phyloP scores from a whole-genome alignment of 1,139 yeast genomes.

The Candida glucosophila region DNA sequence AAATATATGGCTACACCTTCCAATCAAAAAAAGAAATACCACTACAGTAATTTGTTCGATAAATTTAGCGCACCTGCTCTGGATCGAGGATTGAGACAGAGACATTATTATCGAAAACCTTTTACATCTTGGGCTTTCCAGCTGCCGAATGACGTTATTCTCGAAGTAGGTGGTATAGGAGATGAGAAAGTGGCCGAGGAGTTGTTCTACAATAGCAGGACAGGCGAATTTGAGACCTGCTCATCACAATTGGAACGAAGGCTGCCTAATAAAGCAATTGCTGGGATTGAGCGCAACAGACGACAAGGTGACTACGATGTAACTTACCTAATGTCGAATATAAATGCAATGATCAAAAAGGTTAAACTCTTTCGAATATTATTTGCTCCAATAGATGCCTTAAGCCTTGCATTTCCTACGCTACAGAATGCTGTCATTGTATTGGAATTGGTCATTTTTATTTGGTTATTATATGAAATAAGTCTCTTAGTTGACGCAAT shows the following conservation, averaged over 20 bases:
- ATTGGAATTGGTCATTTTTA: constrained; percentile 29
- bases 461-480: constrained; percentile 37
- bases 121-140: too few species aligned
- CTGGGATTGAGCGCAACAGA: neutral
- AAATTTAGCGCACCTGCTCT: too few species aligned
- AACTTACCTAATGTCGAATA: constrained; percentile 17
- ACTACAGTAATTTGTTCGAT: too few species aligned
- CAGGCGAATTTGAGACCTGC: constrained; percentile 29
- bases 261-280: neutral
- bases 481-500: constrained; percentile 36
- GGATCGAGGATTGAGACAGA: too few species aligned
- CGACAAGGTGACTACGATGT: constrained; percentile 8
- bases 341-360: constrained; percentile 26
- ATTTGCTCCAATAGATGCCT: constrained; percentile 37
- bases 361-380: constrained; percentile 29
- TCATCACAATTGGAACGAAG: constrained; percentile 16
- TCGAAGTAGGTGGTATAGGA: constrained; percentile 24
- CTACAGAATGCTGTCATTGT: constrained; percentile 33
- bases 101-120: too few species aligned
- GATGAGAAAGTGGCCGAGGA: constrained; percentile 18
- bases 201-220: constrained; percentile 24
- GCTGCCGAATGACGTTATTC: constrained; percentile 22
- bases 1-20: too few species aligned
- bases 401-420: constrained; percentile 30
- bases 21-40: too few species aligned